Conservation (phyloP, 768 basidiomycete species). For the Phaeolepiota aurea region DNA sequence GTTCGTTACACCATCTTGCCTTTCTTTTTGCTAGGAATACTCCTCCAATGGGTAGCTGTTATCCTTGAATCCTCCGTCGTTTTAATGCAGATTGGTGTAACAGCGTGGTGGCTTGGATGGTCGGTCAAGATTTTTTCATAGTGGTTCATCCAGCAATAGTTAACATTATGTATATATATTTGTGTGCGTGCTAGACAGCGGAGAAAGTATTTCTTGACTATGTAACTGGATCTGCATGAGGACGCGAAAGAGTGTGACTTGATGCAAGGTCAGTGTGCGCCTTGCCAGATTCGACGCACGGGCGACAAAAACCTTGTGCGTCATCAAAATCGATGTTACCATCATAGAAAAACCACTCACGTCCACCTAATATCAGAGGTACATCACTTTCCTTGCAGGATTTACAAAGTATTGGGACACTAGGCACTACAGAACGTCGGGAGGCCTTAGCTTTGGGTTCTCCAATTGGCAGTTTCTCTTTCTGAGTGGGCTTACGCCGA, state of each 20-base stretch:
- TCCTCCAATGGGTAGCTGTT: conserved; percentile 64
- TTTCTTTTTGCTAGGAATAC: conserved; percentile 53
- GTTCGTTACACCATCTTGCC: conserved; percentile 58
- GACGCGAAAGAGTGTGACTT: background rate
- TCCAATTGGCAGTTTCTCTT: too few species aligned
- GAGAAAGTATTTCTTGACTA: too few species aligned
- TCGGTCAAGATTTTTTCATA: conserved; percentile 39
- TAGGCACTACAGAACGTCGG: too few species aligned
- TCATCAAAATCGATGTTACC: background rate
- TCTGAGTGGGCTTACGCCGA: conserved; percentile 20
- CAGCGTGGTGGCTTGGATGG: conserved; percentile 77
- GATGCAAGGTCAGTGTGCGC: conserved; percentile 15
- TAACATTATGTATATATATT: conserved; percentile 1
- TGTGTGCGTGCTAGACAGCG: too few species aligned
- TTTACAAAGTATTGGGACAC: conserved; percentile 36
- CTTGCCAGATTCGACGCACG: conserved; percentile 52
- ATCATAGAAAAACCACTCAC: conserved; percentile 34
- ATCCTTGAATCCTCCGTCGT: conserved; percentile 51
- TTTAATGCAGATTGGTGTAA: conserved; percentile 46
- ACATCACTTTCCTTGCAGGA: conserved; percentile 62
- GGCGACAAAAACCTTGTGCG: conserved; percentile 55
- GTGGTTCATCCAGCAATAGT: too few species aligned
- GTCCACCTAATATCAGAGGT: conserved; percentile 67
- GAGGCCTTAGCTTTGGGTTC: too few species aligned
- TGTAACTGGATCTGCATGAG: conserved; percentile 1